phyloP scores from a whole-genome alignment of 176 grass and related monocot species.

The Aechmea fasciata region DNA sequence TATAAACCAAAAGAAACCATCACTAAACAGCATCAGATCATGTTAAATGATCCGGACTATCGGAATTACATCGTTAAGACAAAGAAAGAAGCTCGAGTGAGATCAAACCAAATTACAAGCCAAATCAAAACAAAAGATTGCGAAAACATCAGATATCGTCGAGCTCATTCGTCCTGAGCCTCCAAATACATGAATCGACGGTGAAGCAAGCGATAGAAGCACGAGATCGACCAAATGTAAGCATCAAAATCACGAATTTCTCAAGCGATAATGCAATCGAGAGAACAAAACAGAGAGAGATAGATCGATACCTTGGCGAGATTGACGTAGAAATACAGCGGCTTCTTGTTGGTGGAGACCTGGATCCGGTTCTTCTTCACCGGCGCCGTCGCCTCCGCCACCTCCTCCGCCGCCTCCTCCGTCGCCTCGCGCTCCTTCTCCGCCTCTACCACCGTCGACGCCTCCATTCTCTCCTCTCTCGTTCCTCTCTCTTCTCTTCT shows the following conservation, averaged over 20 bases:
- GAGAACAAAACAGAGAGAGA: not conserved
- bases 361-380: constrained; percentile 84
- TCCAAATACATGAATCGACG: too few species aligned
- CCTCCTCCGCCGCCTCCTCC: not conserved
- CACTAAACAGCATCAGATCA: too few species aligned
- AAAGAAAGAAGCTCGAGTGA: too few species aligned
- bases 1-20: too few species aligned
- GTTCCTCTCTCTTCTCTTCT: not conserved
- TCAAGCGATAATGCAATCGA: too few species aligned
- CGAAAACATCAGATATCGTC: too few species aligned
- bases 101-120: not conserved
- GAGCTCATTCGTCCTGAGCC: too few species aligned
- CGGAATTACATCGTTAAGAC: too few species aligned
- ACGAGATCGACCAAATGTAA: too few species aligned
- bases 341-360: constrained; percentile 95
- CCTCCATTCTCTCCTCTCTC: constrained; percentile 21
- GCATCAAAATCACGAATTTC: too few species aligned
- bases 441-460: constrained; percentile 3
- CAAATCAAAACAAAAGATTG: not conserved
- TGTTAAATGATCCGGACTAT: too few species aligned
- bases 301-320: constrained; percentile 54
- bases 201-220: too few species aligned
- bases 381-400: constrained; percentile 7
- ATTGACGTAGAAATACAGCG: constrained; percentile 94
- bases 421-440: not conserved